Conservation (phyloP, 2,329 filamentous ascomycete genomes). For the Penicillium griseofulvum region DNA sequence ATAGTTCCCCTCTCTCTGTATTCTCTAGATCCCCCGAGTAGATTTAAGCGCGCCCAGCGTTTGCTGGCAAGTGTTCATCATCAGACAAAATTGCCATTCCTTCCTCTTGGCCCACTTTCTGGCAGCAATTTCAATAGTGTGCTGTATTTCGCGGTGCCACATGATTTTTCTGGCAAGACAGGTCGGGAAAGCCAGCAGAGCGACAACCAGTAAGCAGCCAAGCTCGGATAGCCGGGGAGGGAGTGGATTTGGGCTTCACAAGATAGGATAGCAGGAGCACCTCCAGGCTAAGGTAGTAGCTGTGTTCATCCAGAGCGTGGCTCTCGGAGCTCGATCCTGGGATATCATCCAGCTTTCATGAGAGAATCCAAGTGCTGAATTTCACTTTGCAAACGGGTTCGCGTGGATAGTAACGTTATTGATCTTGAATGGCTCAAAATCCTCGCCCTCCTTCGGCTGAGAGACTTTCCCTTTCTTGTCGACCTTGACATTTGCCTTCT, state of each 20-base stretch:
- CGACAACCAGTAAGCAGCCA: too few species aligned
- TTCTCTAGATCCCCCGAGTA: neutral
- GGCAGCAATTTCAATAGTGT: neutral
- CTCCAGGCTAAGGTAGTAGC: neutral
- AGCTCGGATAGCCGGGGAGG: too few species aligned
- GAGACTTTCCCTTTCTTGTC: constrained; percentile 62
- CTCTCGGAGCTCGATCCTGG: neutral
- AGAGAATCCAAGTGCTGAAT: neutral
- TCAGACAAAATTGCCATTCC: neutral
- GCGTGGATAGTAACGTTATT: constrained; percentile 61
- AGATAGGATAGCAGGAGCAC: neutral
- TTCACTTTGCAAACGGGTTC: constrained; percentile 61
- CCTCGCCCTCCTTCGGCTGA: constrained; percentile 42
- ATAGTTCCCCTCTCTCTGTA: neutral
- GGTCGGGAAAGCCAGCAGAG: neutral
- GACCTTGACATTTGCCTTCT: constrained; percentile 58
- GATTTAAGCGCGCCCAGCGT: neutral
- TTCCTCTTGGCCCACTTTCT: neutral
- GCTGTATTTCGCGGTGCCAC: neutral
- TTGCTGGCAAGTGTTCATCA: neutral
- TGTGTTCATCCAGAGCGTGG: constrained; percentile 1
- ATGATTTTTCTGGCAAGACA: neutral
- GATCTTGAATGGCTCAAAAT: constrained; percentile 54
- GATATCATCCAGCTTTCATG: neutral
- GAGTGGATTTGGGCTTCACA: neutral